phyloP scores from a whole-genome alignment of 2,329 filamentous ascomycete species.

The Fusarium veterinarium region DNA sequence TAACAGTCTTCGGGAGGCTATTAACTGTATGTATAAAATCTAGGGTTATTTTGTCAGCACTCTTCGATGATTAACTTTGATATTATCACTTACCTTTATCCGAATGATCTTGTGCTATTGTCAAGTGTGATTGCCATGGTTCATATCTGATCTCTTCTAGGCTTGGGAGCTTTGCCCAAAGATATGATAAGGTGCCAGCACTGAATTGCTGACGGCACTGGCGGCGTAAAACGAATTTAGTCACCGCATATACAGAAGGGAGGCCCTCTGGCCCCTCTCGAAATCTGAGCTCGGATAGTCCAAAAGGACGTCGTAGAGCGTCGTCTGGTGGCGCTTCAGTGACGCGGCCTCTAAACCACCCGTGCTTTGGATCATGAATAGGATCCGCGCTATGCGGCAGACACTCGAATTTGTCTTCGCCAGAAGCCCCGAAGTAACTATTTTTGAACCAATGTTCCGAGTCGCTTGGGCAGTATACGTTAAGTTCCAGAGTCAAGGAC shows the following conservation, averaged over 20 bases:
- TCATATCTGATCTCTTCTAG: conserved; percentile 13
- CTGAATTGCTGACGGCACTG: conserved; percentile 20
- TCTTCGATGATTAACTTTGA: no score
- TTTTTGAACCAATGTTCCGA: conserved; percentile 29
- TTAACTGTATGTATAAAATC: no score
- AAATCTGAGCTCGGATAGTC: background rate
- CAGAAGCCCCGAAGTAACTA: conserved; percentile 22
- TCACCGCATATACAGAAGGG: background rate
- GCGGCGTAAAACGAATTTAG: conserved; percentile 14
- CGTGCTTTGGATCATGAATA: conserved; percentile 10
- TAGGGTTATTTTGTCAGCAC: no score
- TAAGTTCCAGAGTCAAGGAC: conserved; percentile 5
- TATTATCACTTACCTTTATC: no score
- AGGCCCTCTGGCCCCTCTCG: no score
- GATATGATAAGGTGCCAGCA: background rate
- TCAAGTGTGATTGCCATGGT: conserved; percentile 5
- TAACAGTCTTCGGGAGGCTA: no score
- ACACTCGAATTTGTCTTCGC: conserved; percentile 6
- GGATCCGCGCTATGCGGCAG: background rate
- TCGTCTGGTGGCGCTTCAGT: background rate
- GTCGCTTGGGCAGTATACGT: conserved; percentile 28
- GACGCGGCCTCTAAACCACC: background rate
- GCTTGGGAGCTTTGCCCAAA: conserved; percentile 13
- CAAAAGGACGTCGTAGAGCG: conserved; percentile 13
- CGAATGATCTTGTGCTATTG: no score